Evolutionary conservation across 257 asterid species (phyloP), one percentile per base, ranked within the genome.

Genomic region (Solanum sejunctum): DNA sequence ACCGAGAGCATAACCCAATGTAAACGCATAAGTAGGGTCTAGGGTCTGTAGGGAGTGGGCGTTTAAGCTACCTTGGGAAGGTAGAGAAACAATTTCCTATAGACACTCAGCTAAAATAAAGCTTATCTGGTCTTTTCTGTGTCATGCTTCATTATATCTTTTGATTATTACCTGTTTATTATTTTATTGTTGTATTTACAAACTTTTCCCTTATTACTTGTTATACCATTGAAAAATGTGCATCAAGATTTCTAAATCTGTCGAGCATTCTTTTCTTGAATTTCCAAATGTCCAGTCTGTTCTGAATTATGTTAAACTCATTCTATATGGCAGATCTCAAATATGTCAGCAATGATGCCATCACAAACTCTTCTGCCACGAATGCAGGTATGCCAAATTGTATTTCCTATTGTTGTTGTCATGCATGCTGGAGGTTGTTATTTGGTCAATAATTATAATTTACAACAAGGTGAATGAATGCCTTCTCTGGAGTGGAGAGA

Each of bases 301-400:
- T 52, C 70, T 11, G 47, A 7, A 52, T 52, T 54, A 9, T 82
- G 86, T 84, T 63, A 54, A 73, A 54, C 83, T 78, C 54, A 21
- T 71, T 84, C 49, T 57, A 45, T 83, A 12, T 80, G 80, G 64
- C 98, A 96, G 98, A 96, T 96, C 86, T 89, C 98, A 32, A 96
- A 92, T 91, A 92, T 96, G 97, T 92, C 98, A 71, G 95, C 95
- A 66, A 94, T 96, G 98, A 92, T 93, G 98, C 92, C 94, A n/a
- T 92, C 97, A 61, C 98, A 90, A 86, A 84, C 97, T 79, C 89
- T 89, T 87, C 84, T 90, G 84, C 97, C 98, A 70, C 90, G 98
- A 89, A 85, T 87, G 93, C 99, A 95, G 97, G 98, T 95, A 80
- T 83, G 90, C 75, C 89, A 87, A 64, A 84, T 80, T 41, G 84